Evolutionary conservation across 768 basidiomycete species (phyloP).

Genomic region (Phaeotremella skinneri): DNA sequence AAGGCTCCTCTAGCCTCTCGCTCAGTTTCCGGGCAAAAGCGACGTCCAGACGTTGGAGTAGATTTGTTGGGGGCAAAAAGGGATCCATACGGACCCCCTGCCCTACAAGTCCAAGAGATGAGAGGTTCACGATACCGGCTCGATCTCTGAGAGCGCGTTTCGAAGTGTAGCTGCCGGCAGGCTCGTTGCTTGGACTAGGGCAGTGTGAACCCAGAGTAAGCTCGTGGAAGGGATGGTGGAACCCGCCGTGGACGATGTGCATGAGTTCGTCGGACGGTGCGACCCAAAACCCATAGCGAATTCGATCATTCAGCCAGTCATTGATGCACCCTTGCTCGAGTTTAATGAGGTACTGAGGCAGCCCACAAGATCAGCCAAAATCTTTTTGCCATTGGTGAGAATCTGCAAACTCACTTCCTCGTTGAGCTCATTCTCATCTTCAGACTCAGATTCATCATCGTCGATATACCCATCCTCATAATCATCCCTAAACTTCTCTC

Average conservation of each 20-base stretch:
- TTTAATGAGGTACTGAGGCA: slow-evolving; percentile 11
- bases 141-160: not conserved
- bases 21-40: slow-evolving; percentile 4
- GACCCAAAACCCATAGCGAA: slow-evolving; percentile 28
- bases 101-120: slow-evolving; percentile 1
- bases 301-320: slow-evolving; percentile 21
- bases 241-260: not conserved
- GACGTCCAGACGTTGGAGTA: slow-evolving; percentile 10
- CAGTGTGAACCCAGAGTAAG: not conserved
- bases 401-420: slow-evolving; percentile 1
- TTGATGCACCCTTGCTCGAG: slow-evolving; percentile 17
- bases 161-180: not conserved
- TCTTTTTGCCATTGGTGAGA: not conserved
- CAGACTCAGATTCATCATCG: not conserved
- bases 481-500: not conserved
- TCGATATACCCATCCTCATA: not conserved
- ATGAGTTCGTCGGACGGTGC: slow-evolving; percentile 23
- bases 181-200: not conserved
- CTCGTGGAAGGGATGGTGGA: not conserved
- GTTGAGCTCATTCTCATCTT: slow-evolving; percentile 2
- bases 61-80: slow-evolving; percentile 8
- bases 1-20: not conserved
- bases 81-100: slow-evolving; percentile 1
- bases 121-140: not conserved
- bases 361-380: not conserved